These are phyloP conservation scores for Sugiyamaella lignohabitans DNA, from an alignment of 805 yeast genomes.

Conservation along the genomic window DNA sequence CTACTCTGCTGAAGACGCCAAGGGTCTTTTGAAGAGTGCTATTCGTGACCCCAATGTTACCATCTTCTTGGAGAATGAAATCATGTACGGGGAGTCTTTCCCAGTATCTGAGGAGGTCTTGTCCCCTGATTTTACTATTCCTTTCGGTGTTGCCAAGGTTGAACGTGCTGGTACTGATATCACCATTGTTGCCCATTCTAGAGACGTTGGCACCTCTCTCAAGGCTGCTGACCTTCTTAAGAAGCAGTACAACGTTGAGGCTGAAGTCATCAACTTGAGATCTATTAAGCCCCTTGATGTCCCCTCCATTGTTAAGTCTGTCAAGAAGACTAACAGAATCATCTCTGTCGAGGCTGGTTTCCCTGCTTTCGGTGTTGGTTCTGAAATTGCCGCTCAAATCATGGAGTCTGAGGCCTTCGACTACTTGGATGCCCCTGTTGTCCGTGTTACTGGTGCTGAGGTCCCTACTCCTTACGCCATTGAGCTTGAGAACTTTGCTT, in stretches of 20 bases:
- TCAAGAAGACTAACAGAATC: conserved; percentile 95
- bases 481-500: conserved; percentile 94
- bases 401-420: conserved; percentile 99
- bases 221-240: conserved; percentile 86
- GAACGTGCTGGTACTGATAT: conserved; percentile 91
- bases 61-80: conserved; percentile 91
- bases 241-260: conserved; percentile 78
- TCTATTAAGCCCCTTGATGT: conserved; percentile 95
- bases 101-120: conserved; percentile 84
- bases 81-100: conserved; percentile 86
- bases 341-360: conserved; percentile 95
- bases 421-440: conserved; percentile 96
- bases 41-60: conserved; percentile 99
- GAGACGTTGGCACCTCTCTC: conserved; percentile 80
- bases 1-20: conserved; percentile 89
- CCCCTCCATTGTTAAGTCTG: conserved; percentile 74
- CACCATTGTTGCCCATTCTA: conserved; percentile 83
- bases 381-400: conserved; percentile 94
- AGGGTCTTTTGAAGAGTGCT: conserved; percentile 93
- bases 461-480: conserved; percentile 98
- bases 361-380: conserved; percentile 98
- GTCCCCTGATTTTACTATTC: conserved; percentile 82
- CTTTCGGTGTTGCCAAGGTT: conserved; percentile 92
- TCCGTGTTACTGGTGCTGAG: conserved; percentile 98
- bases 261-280: conserved; percentile 93